Conservation (phyloP, 1,284 basidiomycete genomes). For the Rhodotorula sp. region DNA sequence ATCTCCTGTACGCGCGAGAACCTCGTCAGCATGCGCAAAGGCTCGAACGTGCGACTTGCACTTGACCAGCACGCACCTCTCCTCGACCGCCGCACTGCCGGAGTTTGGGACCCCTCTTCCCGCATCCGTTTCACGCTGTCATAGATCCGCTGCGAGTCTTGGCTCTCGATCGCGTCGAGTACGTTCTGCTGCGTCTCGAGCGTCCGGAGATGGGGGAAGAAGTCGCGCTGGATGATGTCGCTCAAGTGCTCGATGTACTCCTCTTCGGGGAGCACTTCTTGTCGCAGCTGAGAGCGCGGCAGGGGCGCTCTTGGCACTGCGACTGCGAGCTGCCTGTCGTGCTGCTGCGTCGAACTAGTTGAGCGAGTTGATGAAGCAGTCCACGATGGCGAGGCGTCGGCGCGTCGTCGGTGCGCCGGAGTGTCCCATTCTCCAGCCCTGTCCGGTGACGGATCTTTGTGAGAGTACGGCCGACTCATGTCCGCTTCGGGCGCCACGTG, state of each 20-base stretch:
- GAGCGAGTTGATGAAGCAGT: background rate
- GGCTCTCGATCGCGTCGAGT: slow-evolving; percentile 31
- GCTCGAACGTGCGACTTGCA: too few relatives aligned
- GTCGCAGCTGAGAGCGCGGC: slow-evolving; percentile 14
- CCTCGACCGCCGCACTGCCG: slow-evolving; percentile 6
- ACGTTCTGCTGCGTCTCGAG: slow-evolving; percentile 78
- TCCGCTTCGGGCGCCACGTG: too few relatives aligned
- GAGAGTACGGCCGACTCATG: slow-evolving; percentile 3
- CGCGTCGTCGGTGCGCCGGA: background rate
- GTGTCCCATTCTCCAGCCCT: slow-evolving; percentile 26
- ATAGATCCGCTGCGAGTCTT: slow-evolving; percentile 23
- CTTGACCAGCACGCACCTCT: slow-evolving; percentile 16
- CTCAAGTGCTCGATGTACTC: slow-evolving; percentile 91
- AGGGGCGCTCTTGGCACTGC: background rate
- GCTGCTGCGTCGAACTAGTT: background rate
- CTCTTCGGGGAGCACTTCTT: slow-evolving; percentile 61
- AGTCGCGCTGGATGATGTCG: slow-evolving; percentile 91
- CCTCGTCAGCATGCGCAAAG: background rate
- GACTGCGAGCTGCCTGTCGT: background rate
- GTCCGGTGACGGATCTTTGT: background rate
- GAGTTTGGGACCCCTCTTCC: background rate
- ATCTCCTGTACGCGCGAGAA: background rate
- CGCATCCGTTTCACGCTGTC: slow-evolving; percentile 34
- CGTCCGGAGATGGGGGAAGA: slow-evolving; percentile 87
- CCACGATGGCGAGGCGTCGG: background rate